A percentile compares a stretch with the other conserved stretches of the same genome.
phyloP scores from a whole-genome alignment of 495 filamentous ascomycete species.

The Xylaria acuta region DNA sequence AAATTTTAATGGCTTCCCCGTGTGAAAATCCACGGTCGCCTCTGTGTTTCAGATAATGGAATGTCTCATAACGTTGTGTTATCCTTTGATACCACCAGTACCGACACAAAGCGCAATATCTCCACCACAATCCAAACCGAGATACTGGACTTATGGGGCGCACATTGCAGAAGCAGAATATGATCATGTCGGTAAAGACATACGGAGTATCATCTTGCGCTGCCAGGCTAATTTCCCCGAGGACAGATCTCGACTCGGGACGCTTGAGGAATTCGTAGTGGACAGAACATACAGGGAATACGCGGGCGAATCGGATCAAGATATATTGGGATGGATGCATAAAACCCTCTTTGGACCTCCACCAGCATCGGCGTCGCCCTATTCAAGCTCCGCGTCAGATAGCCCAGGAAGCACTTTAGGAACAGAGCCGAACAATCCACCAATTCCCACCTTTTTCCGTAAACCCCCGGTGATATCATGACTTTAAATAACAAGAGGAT shows the following conservation, averaged over 20 bases:
- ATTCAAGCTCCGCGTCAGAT: not conserved
- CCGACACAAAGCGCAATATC: not conserved
- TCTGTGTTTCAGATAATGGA: not conserved
- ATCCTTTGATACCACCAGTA: not conserved
- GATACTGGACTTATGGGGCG: not conserved
- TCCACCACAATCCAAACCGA: not conserved
- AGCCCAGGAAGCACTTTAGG: not conserved
- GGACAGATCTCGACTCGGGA: not conserved
- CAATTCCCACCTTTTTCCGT: not conserved
- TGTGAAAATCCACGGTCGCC: not conserved
- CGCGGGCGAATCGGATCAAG: not conserved
- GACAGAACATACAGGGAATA: not conserved
- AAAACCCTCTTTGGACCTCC: not conserved
- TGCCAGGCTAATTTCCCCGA: conserved; percentile 10
- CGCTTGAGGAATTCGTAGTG: not conserved
- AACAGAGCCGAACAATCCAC: not conserved
- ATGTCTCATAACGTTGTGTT: not conserved
- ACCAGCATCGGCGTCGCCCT: not conserved
- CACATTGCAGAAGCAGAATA: not conserved
- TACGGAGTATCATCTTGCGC: not conserved
- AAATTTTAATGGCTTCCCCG: not conserved
- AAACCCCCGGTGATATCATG: not conserved
- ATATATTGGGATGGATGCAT: not conserved
- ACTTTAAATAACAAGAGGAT: not conserved
- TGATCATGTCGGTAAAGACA: not conserved